Base-by-base conservation (phyloP, 2,329 filamentous ascomycete genomes). In the Aspergillus sp. region DNA sequence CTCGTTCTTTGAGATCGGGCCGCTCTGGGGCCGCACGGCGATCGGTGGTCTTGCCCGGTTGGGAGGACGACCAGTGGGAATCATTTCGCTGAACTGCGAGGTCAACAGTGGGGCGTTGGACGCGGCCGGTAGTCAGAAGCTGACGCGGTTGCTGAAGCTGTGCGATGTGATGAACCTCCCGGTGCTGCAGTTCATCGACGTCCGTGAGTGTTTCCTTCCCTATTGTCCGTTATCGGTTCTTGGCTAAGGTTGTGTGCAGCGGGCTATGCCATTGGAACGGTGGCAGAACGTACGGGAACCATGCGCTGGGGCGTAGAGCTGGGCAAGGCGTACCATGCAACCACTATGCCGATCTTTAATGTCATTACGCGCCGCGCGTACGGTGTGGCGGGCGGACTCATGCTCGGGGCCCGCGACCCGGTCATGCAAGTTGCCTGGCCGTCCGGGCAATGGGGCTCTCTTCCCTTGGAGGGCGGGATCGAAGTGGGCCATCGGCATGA, bases 121-220 rank as follows among this genome's bases (percentile, higher is more conserved):
- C 62, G 80, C 83, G 0, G 72, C 76, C 0, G 83, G 83, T 4
- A 81, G 79, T 9, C 84, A 86, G 57, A 87, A 87, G 60, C 73
- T 86, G 17, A 80, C 78, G 0, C 73, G 81, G 2, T 77, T 85
- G 65, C 68, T 87, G 32, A 86, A 86, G 60, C 78, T 87, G 60
- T 81, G 82, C 56, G 84, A 87, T 60, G 76, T 86, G 41, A 85
- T 87, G 73, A 87, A 87, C 55, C 70, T 87, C 2, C 84, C 84
- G 0, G 71, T 86, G 3, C 53, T 87, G 6, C 84, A 87, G 62
- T 86, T 87, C 57, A 75, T 87, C 4, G 84, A 87, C 63, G 74
- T 84, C 2, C 84, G 72, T 75, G 67, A 65, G 71, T 73, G 14
- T 17, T 38, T 2, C 6, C 32, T 11, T 5, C 9, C 13, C 29